A percentile compares a stretch with the other conserved stretches of the same genome.
Conservation (phyloP, 169 alveolate genomes). For the Plasmodium malariae region DNA sequence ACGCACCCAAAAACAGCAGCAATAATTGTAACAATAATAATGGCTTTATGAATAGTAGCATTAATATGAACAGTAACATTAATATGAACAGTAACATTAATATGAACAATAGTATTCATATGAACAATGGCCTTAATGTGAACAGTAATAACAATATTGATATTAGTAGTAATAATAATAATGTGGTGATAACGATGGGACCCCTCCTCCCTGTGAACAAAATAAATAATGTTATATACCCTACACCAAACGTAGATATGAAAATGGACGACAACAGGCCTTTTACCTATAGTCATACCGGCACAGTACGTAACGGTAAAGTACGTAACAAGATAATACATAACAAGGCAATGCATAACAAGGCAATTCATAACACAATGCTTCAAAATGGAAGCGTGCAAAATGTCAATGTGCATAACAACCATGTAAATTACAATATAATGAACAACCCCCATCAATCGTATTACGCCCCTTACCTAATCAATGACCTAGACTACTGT, state of each 20-base stretch:
- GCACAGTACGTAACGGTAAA: not conserved
- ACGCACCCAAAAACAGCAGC: not conserved
- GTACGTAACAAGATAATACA: not conserved
- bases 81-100: not conserved
- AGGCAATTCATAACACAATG: not conserved
- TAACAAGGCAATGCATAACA: not conserved
- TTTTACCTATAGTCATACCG: not conserved
- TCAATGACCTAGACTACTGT: constrained; percentile 37
- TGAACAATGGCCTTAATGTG: not conserved
- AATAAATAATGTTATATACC: not conserved
- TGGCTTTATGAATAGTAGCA: not conserved
- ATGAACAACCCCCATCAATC: not conserved
- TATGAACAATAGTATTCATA: not conserved
- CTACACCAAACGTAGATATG: not conserved
- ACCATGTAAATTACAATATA: constrained; percentile 3
- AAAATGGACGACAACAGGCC: not conserved
- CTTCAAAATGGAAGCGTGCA: not conserved
- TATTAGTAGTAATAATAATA: not conserved
- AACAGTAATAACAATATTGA: not conserved
- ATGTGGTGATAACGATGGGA: too few relatives aligned
- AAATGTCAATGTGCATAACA: not conserved
- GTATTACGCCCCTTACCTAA: not conserved
- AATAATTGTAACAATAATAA: not conserved
- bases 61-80: not conserved
- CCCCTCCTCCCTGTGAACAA: too few relatives aligned